Evolutionary conservation across 352 stramenopile genomes (phyloP), one percentile per base, ranked within the genome.

Genomic region (Globisporangium okanoganense): DNA sequence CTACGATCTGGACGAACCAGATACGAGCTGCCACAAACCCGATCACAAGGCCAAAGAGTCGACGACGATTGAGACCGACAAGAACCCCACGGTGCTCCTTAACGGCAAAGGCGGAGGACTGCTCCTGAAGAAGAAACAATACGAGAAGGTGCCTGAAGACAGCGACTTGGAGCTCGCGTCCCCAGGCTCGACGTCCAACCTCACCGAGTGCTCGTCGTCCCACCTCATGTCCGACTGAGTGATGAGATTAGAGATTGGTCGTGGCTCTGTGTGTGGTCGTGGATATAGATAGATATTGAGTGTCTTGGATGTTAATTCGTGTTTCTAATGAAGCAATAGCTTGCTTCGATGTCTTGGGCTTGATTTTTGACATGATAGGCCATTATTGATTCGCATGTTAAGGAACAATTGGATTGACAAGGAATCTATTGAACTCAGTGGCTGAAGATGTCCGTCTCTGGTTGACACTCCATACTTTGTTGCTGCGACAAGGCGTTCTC

Each of bases 41-140:
- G 36, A 56, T 31, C 6, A 35, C 10, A 24, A 52, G 7, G 27
- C 25, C n/a, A 59, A 25, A 16, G 60, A 45, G 14, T 47, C n/a
- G 49, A 54, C 36, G 25, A 33, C 49, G 31, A 55, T 59, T 8
- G 49, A 44, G 27, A 43, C n/a, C 14, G 49, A 48, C n/a, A 48
- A 36, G 29, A 56, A 56, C 29, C 49, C 49, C 29, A 18, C 7
- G 24, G 18, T 29, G 27, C 18, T 41, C 22, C 10, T 24, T 4
- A 33, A 31, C 22, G 29, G 29, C 16, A 13, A 40, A 6, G 31
- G 31, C 31, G 3, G 31, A 6, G 45, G 45, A 20, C 59, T 82
- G 67, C 73, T 85, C 41, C 49, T 73, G 22, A 86, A 82, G 56
- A 88, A 85, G 65, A 70, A 74, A 43, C 74, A 85, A 33, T 90